Evolutionary conservation across 257 asterid species (phyloP), one percentile per base, ranked within the genome.

Genomic region (Nicotiana noctiflora): DNA sequence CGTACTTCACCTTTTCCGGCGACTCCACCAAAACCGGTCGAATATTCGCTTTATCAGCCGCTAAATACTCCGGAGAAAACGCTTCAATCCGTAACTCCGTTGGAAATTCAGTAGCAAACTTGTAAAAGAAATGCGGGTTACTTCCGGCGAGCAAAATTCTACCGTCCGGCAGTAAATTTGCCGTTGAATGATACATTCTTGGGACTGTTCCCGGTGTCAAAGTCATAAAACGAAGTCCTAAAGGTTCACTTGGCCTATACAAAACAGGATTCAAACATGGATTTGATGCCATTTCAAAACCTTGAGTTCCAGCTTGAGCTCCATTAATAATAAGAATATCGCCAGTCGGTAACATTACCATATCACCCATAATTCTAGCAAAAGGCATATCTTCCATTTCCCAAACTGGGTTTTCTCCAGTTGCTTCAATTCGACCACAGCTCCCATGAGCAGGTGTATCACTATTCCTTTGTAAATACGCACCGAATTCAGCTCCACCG

Each of bases 371-470:
- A 29, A 95, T 89, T 83, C 99, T 82, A 14, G 90, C 93, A 53
- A 88, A 91, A 19, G 99, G 97, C 99, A 95, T 95, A 15, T 84
- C 88, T 89, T 95, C 99, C 97, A 90, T 89, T 63, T 92, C 99
- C 99, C 99, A 95, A 49, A 81, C 87, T 18, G 99, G 79, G 37
- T 85, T 92, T 82, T 86, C 77, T 8, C 88, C 81, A 60, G 96
- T 95, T 46, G 96, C 96, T 74, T 88, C 96, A 49, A 95, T 93
- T 82, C 99, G 87, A 21, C 99, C 99, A 46, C 99, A 95, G 63
- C 94, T 91, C 0, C 93, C 97, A 51, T 75, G 85, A 1, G 99
- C 98, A 77, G 98, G 97, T 23, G 84, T 79, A 64, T 89, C 99
- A 57, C 76, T 70, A 21, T 46, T 79, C 82, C 89, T 86, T 37